Evolutionary conservation across 2,329 filamentous ascomycete species (phyloP).

Genomic region (Colletotrichum endophyticum): DNA sequence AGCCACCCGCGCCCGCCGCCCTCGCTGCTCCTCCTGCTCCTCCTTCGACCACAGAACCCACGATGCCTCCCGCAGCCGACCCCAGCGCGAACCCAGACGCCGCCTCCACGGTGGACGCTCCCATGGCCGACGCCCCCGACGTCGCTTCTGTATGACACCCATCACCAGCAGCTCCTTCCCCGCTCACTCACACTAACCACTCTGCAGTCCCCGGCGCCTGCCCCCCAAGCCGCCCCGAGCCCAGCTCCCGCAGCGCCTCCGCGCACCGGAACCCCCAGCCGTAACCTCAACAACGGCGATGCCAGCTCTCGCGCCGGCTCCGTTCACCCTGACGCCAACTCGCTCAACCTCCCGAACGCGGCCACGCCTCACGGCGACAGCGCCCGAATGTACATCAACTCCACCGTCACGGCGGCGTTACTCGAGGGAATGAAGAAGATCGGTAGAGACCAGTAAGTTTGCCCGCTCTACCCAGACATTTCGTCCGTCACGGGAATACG

Average conservation of each 20-base stretch:
- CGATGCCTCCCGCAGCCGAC: background rate
- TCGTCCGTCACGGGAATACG: fast-evolving
- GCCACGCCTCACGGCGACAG: constrained; percentile 70
- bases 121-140: constrained; percentile 50
- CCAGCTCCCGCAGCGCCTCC: constrained; percentile 46
- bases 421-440: constrained; percentile 78
- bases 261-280: constrained; percentile 54
- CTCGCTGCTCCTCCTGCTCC: constrained; percentile 22
- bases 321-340: constrained; percentile 57
- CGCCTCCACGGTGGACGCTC: constrained; percentile 32
- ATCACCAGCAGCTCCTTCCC: too few relatives aligned
- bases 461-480: background rate
- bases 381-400: constrained; percentile 73
- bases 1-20: constrained; percentile 13
- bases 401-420: constrained; percentile 70
- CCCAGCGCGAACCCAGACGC: background rate
- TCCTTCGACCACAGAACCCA: constrained; percentile 1
- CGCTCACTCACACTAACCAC: background rate
- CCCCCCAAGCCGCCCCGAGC: constrained; percentile 29
- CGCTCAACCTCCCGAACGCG: constrained; percentile 60
- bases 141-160: constrained; percentile 40
- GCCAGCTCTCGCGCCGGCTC: constrained; percentile 59
- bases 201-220: constrained; percentile 41
- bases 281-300: constrained; percentile 35
- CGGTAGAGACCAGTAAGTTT: constrained; percentile 71